Base-by-base conservation (phyloP, 2,329 filamentous ascomycete species). In the Chaetomium sp. region DNA sequence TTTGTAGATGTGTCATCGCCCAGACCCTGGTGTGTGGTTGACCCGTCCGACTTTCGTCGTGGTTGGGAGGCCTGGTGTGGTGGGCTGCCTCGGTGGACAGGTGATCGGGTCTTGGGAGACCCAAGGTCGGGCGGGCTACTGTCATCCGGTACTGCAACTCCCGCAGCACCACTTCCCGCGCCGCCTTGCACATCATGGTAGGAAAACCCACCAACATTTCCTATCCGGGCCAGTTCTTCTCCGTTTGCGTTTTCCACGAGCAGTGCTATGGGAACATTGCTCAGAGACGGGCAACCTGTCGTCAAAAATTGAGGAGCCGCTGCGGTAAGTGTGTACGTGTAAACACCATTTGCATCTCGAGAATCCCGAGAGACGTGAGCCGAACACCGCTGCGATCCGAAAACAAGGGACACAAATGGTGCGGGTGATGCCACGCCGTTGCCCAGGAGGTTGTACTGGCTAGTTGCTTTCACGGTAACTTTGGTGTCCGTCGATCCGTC, bases 341-440 rank as follows among this genome's bases (percentile, higher is more conserved):
- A 88, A 53, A 72, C 75, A 19, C 82, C 80, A 62, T 80, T 73
- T 53, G 69, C 72, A 59, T 84, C 80, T 72, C 76, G 81, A 62
- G 71, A 77, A 68, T 74, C 73, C 67, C 86, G 85, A 46, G 81
- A 78, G 32, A 91, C 76, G 54, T 85, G 79, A 56, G 85, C 85
- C 53, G 82, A 77, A 69, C 85, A 87, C 69, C 85, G 85, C 65
- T 87, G 82, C n/a, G 80, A 78, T n/a, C 89, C 90, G 70, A 96
- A 95, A 47, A 85, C 80, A 53, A 96, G 71, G 61, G 74, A 85
- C 65, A 89, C 84, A 50, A 77, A 76, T 2, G 79, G 75, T 53
- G 74, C 67, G 43, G 75, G 79, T 56, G 77, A 78, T 36, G 77
- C 79, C 70, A 85, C 80, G 55, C 72, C 67, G 59, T 51, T 36